phyloP scores from a whole-genome alignment of 345 rosid species.

The Arabis alpina region DNA sequence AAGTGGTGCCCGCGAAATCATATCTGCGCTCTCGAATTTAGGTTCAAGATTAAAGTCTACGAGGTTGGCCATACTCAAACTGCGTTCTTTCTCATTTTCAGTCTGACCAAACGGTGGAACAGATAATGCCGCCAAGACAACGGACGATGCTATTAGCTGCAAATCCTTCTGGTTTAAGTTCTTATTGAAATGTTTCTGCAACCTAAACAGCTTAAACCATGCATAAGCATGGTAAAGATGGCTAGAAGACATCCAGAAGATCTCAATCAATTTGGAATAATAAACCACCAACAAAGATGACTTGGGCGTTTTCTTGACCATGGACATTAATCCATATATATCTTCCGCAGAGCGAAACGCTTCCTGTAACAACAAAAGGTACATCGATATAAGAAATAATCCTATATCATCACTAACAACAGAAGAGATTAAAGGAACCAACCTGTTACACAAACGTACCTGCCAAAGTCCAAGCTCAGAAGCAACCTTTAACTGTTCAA shows the following conservation, averaged over 20 bases:
- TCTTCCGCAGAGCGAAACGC: constrained; percentile 96
- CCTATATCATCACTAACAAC: neutral
- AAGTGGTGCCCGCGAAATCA: constrained; percentile 86
- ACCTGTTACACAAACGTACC: too few species aligned
- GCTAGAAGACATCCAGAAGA: constrained; percentile 94
- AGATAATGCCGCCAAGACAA: constrained; percentile 87
- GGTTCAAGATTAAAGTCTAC: constrained; percentile 88
- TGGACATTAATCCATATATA: constrained; percentile 91
- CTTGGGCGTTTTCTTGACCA: constrained; percentile 96
- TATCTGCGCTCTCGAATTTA: constrained; percentile 84
- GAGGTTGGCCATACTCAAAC: constrained; percentile 89
- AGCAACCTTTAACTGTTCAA: constrained; percentile 96
- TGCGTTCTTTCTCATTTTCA: constrained; percentile 91
- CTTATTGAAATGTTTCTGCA: constrained; percentile 95
- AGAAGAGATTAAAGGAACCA: neutral
- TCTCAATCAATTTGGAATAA: constrained; percentile 90
- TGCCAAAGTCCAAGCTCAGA: constrained; percentile 97
- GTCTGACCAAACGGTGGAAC: constrained; percentile 73
- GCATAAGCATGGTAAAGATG: constrained; percentile 96
- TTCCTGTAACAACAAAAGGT: constrained; percentile 59
- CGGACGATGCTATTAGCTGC: constrained; percentile 93
- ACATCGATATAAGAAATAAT: neutral
- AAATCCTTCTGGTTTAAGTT: constrained; percentile 94
- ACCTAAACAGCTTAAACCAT: constrained; percentile 91
- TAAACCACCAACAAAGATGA: constrained; percentile 89